Evolutionary conservation across 257 asterid genomes (phyloP).

Genomic region (Gynochthodes officinalis): DNA sequence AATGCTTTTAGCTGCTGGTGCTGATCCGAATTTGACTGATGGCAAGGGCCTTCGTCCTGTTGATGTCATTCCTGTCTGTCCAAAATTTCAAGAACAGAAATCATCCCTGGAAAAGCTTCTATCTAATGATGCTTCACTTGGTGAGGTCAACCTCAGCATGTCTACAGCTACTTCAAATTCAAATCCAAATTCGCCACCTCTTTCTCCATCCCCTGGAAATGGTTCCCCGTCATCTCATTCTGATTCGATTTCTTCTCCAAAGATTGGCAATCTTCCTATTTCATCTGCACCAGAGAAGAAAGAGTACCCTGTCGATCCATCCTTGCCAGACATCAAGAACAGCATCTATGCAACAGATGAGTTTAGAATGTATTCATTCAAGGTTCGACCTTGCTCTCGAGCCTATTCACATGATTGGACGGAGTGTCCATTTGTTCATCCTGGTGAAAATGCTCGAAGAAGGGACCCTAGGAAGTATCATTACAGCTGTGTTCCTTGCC

Average conservation of each 20-base stretch:
- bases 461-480: conserved; percentile 79
- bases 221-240: conserved; percentile 40
- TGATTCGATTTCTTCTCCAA: conserved; percentile 36
- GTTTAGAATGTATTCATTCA: conserved; percentile 77
- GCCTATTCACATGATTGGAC: conserved; percentile 98
- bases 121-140: conserved; percentile 27
- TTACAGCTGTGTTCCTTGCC: conserved; percentile 85
- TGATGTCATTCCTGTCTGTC: conserved; percentile 47
- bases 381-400: conserved; percentile 82
- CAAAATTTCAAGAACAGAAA: conserved; percentile 38
- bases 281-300: conserved; percentile 46
- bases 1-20: conserved; percentile 64
- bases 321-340: conserved; percentile 80
- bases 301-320: conserved; percentile 78
- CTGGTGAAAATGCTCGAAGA: conserved; percentile 86
- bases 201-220: conserved; percentile 44
- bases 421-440: conserved; percentile 92
- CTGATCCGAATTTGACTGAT: conserved; percentile 52
- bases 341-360: conserved; percentile 80
- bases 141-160: conserved; percentile 32
- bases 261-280: conserved; percentile 25
- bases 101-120: conserved; percentile 56
- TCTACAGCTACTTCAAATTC: conserved; percentile 28
- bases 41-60: conserved; percentile 59
- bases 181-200: conserved; percentile 42